Evolutionary conservation across 495 filamentous ascomycete genomes (phyloP).

Genomic region (Penicillium riverlandense): DNA sequence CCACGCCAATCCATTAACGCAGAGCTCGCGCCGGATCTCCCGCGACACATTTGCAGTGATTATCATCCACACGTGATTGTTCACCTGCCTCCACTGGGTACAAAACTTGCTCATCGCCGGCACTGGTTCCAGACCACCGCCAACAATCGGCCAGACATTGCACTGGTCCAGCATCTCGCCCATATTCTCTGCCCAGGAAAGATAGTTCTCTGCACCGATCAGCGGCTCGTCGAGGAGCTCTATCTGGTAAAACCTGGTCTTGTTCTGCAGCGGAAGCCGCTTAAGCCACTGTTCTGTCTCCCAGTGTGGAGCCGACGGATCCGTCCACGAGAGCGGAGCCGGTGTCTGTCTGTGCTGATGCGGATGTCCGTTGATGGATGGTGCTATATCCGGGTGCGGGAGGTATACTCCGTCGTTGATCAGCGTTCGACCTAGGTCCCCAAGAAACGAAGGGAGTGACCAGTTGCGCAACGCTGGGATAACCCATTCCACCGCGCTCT

Average conservation of each 20-base stretch:
- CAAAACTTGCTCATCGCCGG: neutral
- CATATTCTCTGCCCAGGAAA: neutral
- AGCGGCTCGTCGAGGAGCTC: neutral
- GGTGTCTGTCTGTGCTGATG: too few species aligned
- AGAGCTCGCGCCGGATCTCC: neutral
- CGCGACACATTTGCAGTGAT: slow-evolving; percentile 1
- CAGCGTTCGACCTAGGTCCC: too few species aligned
- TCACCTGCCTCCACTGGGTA: neutral
- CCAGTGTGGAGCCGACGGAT: neutral
- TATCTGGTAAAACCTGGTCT: neutral
- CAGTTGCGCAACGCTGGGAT: neutral
- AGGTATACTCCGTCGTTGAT: too few species aligned
- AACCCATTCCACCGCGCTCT: neutral
- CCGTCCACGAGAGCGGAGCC: neutral
- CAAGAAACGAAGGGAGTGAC: too few species aligned
- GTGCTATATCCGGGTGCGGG: too few species aligned
- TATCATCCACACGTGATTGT: slow-evolving; percentile 1
- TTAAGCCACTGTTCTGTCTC: neutral
- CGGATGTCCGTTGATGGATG: too few species aligned
- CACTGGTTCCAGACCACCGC: neutral
- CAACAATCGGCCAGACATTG: neutral
- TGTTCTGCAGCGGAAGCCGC: neutral
- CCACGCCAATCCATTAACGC: neutral
- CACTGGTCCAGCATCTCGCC: neutral
- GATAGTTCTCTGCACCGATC: slow-evolving; percentile 5